Percentiles rank a stretch among this genome's conserved stretches.
Evolutionary conservation across 2,329 filamentous ascomycete species (phyloP).

Genomic region (Apiospora marii): DNA sequence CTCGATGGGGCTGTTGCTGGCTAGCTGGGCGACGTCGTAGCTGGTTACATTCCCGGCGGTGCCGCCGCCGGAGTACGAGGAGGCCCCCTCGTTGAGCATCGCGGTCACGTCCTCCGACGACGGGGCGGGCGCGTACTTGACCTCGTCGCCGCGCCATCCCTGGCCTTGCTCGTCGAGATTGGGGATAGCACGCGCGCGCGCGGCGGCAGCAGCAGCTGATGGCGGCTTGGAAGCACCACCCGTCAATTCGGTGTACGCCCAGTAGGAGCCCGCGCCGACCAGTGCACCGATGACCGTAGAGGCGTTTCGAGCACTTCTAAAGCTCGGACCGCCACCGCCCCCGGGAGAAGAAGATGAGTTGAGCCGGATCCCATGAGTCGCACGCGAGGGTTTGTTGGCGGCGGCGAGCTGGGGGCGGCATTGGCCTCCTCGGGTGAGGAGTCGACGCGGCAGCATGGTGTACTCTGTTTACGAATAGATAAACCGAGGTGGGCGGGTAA

Average conservation of each 20-base stretch:
- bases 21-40: constrained; percentile 44
- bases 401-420: background rate
- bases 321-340: background rate
- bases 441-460: constrained; percentile 16
- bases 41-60: constrained; percentile 33
- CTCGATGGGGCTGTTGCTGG: constrained; percentile 44
- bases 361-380: background rate
- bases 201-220: too few species aligned
- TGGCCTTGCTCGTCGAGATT: constrained; percentile 35
- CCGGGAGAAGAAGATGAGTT: background rate
- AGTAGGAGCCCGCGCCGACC: background rate
- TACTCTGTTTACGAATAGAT: background rate
- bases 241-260: background rate
- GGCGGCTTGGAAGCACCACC: background rate
- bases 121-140: constrained; percentile 36
- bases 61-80: constrained; percentile 29
- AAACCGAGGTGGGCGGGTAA: background rate
- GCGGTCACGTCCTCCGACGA: constrained; percentile 38
- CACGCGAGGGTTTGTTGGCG: background rate
- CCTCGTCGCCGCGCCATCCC: constrained; percentile 16
- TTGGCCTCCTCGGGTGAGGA: constrained; percentile 2
- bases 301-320: background rate
- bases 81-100: constrained; percentile 40
- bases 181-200: constrained; percentile 29
- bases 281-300: too few species aligned